These are phyloP conservation scores for Galerina marginata DNA, from an alignment of 768 basidiomycete genomes.

Conservation along the genomic window DNA sequence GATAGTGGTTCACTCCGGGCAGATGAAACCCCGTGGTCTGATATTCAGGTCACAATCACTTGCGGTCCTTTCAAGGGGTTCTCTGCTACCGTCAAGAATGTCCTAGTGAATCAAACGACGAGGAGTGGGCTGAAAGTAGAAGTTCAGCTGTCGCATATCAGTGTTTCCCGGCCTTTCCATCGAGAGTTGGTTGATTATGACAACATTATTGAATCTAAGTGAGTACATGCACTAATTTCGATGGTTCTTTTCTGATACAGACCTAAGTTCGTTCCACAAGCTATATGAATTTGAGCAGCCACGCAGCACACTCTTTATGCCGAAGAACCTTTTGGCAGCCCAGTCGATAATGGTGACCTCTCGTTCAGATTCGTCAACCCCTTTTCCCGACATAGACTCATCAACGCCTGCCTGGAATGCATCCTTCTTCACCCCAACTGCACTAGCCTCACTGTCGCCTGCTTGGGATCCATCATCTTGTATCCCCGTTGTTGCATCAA, in stretches of 20 bases:
- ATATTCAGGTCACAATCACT: conserved; percentile 1
- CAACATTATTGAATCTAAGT: conserved; percentile 4
- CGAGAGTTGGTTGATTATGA: conserved; percentile 12
- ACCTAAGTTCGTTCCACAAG: neutral
- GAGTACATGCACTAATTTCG: neutral
- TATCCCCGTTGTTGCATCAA: neutral
- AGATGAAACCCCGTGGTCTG: neutral
- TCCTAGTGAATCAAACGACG: conserved; percentile 3
- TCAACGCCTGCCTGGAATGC: neutral
- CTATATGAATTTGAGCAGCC: neutral
- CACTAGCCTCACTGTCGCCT: neutral
- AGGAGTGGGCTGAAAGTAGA: conserved; percentile 1
- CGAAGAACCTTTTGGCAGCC: too few relatives aligned
- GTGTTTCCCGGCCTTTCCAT: conserved; percentile 1
- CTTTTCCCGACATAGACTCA: neutral
- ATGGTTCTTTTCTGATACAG: neutral
- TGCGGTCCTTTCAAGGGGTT: conserved; percentile 13
- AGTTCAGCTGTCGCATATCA: conserved; percentile 1
- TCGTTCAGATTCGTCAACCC: neutral
- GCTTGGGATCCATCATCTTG: neutral
- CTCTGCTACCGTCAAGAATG: conserved; percentile 5
- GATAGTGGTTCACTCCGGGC: neutral
- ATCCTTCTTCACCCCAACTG: neutral
- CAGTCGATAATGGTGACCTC: neutral
- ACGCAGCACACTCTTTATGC: too few relatives aligned